Conservation (phyloP, 2,329 filamentous ascomycete genomes). For the Amylocarpus encephaloides region DNA sequence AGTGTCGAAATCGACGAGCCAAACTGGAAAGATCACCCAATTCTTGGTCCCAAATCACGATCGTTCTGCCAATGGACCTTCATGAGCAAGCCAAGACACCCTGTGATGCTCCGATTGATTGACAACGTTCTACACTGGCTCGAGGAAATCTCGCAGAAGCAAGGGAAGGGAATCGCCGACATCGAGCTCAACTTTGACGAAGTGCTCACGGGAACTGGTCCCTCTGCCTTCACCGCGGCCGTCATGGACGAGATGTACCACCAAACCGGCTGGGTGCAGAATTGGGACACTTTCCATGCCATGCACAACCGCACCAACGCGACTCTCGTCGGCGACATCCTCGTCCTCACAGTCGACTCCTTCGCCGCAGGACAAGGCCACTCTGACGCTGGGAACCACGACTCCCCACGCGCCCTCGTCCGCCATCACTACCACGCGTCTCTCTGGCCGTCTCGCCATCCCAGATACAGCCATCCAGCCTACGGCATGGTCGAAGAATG, state of each 20-base stretch:
- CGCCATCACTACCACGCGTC: constrained; percentile 70
- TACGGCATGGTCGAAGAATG: constrained; percentile 63
- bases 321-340: constrained; percentile 48
- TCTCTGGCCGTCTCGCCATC: constrained; percentile 60
- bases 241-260: constrained; percentile 56
- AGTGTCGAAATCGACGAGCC: constrained; percentile 66
- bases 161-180: constrained; percentile 50
- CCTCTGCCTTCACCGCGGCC: constrained; percentile 59
- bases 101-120: constrained; percentile 60
- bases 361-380: constrained; percentile 67
- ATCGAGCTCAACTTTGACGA: constrained; percentile 62
- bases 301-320: constrained; percentile 51
- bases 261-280: constrained; percentile 39
- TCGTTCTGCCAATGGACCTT: constrained; percentile 72
- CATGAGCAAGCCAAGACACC: constrained; percentile 58
- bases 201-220: constrained; percentile 62
- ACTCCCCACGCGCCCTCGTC: constrained; percentile 56
- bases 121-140: constrained; percentile 63
- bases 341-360: constrained; percentile 62
- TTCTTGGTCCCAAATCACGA: constrained; percentile 58
- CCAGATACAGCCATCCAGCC: constrained; percentile 57
- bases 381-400: constrained; percentile 63
- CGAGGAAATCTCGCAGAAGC: constrained; percentile 48
- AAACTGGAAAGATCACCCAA: constrained; percentile 53
- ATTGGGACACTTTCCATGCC: constrained; percentile 59